Evolutionary conservation across 2,329 filamentous ascomycete species (phyloP).

Genomic region (Microcyclosporella mali): DNA sequence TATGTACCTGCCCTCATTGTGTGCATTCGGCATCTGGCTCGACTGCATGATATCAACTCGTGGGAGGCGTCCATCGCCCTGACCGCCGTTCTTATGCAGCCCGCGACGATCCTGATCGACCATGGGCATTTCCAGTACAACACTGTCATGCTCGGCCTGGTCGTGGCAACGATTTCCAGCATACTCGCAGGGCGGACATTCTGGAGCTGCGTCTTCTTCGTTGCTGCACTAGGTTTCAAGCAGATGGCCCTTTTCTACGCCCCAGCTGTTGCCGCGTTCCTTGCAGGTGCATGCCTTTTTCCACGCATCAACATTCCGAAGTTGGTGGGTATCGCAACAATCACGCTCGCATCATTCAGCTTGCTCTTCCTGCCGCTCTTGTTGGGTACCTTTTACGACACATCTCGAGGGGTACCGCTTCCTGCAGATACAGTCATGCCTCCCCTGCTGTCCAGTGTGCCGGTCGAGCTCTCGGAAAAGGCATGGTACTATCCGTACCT

Average conservation of each 20-base stretch:
- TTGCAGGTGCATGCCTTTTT: conserved; percentile 78
- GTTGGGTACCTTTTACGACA: conserved; percentile 63
- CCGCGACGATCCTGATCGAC: conserved; percentile 82
- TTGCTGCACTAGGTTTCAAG: conserved; percentile 91
- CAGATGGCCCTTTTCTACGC: conserved; percentile 99
- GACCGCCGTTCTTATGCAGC: conserved; percentile 86
- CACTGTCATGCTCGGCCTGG: conserved; percentile 92
- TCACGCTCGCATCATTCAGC: conserved; percentile 67
- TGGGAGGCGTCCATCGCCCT: conserved; percentile 84
- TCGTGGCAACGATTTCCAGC: conserved; percentile 79
- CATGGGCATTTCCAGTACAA: conserved; percentile 98
- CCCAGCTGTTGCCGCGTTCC: conserved; percentile 83
- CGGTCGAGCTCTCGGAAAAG: conserved; percentile 51
- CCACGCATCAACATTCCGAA: conserved; percentile 62
- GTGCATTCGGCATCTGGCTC: conserved; percentile 75
- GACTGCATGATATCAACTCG: conserved; percentile 63
- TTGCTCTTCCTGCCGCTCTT: conserved; percentile 71
- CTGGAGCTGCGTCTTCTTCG: conserved; percentile 91
- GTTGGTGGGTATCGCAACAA: conserved; percentile 66
- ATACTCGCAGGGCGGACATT: conserved; percentile 77
- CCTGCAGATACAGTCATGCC: conserved; percentile 42
- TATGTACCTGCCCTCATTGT: conserved; percentile 81
- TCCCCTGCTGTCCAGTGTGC: conserved; percentile 60
- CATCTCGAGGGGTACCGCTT: conserved; percentile 57
- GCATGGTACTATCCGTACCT: conserved; percentile 68